Percentiles rank a stretch among this genome's conserved stretches.
These are phyloP conservation scores for Trichomonascus vanleenenianus DNA, from an alignment of 805 yeast species.

Conservation along the genomic window DNA sequence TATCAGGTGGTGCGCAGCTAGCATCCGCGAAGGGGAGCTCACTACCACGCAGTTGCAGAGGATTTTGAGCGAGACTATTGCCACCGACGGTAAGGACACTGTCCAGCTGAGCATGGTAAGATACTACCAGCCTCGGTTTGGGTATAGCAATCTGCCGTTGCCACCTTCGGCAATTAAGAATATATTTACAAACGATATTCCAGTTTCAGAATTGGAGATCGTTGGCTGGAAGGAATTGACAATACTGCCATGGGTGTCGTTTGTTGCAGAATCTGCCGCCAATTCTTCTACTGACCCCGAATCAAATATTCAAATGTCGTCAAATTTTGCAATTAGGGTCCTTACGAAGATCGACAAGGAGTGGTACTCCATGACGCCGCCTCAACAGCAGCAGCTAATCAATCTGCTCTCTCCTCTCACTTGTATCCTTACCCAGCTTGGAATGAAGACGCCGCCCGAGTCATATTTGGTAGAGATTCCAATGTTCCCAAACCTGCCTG, in stretches of 20 bases:
- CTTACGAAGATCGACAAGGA: slow-evolving; percentile 18
- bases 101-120: slow-evolving; percentile 18
- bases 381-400: background rate
- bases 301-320: slow-evolving; percentile 16
- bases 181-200: slow-evolving; percentile 14
- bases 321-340: slow-evolving; percentile 21
- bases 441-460: slow-evolving; percentile 29
- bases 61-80: slow-evolving; percentile 19
- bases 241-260: slow-evolving; percentile 19
- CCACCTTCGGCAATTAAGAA: slow-evolving; percentile 29
- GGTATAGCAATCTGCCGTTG: slow-evolving; percentile 23
- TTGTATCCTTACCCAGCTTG: slow-evolving; percentile 33
- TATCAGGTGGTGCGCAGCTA: slow-evolving; percentile 24
- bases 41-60: slow-evolving; percentile 10
- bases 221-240: slow-evolving; percentile 24
- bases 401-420: slow-evolving; percentile 13
- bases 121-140: slow-evolving; percentile 20
- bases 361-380: slow-evolving; percentile 20
- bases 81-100: slow-evolving; percentile 17
- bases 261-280: slow-evolving; percentile 7
- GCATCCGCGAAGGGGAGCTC: slow-evolving; percentile 11
- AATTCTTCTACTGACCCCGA: slow-evolving; percentile 2
- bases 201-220: slow-evolving; percentile 15
- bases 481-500: slow-evolving; percentile 32
- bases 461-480: slow-evolving; percentile 27